Conservation (phyloP, 2,329 filamentous ascomycete genomes). For the Xylaria sp. region DNA sequence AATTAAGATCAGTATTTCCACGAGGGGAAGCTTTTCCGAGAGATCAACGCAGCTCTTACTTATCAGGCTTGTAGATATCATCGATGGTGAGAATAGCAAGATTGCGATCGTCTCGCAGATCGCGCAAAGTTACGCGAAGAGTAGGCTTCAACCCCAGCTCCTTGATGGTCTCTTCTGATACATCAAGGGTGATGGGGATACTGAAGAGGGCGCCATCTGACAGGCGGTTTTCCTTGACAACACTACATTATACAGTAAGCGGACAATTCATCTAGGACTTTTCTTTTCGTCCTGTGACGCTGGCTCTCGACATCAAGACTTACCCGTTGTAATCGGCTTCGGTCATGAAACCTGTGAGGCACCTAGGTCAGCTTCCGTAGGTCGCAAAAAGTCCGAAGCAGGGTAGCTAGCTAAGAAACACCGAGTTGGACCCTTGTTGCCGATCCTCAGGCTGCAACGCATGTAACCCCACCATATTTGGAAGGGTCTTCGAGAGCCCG, state of each 20-base stretch:
- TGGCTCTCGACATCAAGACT: conserved; percentile 17
- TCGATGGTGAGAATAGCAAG: conserved; percentile 95
- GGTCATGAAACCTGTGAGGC: conserved; percentile 86
- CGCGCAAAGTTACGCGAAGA: conserved; percentile 85
- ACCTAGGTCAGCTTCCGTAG: conserved; percentile 45
- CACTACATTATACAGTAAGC: conserved; percentile 61
- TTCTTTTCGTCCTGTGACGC: not conserved
- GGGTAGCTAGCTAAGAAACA: conserved; percentile 2
- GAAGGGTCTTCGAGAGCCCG: conserved; percentile 11
- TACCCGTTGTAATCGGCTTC: conserved; percentile 97
- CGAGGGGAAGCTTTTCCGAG: conserved; percentile 58
- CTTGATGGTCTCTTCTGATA: conserved; percentile 79
- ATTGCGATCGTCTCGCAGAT: conserved; percentile 96
- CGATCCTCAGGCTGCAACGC: conserved; percentile 17
- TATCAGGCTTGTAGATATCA: conserved; percentile 95
- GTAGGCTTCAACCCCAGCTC: conserved; percentile 81
- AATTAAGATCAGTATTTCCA: conserved; percentile 58
- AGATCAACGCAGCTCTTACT: conserved; percentile 66
- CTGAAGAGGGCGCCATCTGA: conserved; percentile 90
- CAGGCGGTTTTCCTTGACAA: conserved; percentile 89
- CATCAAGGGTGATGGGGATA: conserved; percentile 96
- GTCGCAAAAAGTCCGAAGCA: not conserved
- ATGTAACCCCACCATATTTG: conserved; percentile 28
- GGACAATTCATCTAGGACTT: conserved; percentile 5
- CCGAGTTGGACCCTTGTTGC: conserved; percentile 22